Conservation (phyloP, 345 rosid species). For the Dipteronia dyeriana region DNA sequence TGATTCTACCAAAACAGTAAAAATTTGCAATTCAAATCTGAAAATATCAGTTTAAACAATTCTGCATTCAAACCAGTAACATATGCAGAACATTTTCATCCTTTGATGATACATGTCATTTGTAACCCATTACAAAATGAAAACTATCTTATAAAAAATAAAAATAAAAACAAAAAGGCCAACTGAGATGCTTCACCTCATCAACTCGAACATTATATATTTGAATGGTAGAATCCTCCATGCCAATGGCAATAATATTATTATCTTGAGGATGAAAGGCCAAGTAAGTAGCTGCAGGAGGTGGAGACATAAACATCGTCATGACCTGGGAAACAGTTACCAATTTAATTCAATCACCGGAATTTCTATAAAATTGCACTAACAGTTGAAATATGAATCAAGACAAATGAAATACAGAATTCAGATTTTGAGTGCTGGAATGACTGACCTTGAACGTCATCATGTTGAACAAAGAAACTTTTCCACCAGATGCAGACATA, state of each 20-base stretch:
- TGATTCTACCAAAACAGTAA: no score
- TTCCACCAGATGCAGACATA: constrained; percentile 90
- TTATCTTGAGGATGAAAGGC: constrained; percentile 92
- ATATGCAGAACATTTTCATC: no score
- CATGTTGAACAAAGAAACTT: constrained; percentile 83
- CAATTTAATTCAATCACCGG: constrained; percentile 13
- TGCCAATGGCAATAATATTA: constrained; percentile 81
- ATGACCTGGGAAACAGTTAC: constrained; percentile 33
- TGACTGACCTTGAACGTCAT: constrained; percentile 76
- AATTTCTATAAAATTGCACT: not conserved
- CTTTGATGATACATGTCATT: no score
- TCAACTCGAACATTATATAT: constrained; percentile 85
- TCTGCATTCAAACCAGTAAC: no score
- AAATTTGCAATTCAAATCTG: no score
- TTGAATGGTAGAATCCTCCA: constrained; percentile 86
- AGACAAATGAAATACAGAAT: not conserved
- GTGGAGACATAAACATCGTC: constrained; percentile 82
- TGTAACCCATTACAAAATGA: no score
- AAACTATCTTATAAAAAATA: not conserved
- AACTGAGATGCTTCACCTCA: constrained; percentile 48
- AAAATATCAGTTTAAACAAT: no score
- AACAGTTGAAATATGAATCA: not conserved
- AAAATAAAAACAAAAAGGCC: not conserved
- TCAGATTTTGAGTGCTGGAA: constrained; percentile 1
- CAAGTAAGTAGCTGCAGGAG: constrained; percentile 80